Base-by-base conservation (phyloP, 2,329 filamentous ascomycete species). In the Colletotrichum tabaci region DNA sequence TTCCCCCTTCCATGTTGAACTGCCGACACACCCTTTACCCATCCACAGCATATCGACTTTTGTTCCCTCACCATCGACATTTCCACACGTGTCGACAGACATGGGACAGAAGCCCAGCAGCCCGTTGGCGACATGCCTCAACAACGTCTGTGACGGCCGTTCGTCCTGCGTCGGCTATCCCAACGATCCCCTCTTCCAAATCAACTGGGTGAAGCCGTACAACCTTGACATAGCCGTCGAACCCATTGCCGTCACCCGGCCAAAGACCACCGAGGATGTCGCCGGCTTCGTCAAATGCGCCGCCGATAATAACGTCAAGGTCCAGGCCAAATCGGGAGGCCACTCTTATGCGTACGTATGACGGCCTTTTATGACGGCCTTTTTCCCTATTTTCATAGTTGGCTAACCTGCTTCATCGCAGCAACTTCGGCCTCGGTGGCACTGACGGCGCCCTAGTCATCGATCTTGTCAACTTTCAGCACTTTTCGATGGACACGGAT, bases 281-380 rank as follows among this genome's bases (percentile, higher is more conserved):
- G 84, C 89, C 1, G 85, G 81, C 23, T 87, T 89, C 16, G 84
- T 92, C 49, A 85, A 87, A 61, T 92, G 90, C 76, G 90, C 90
- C 6, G 82, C 77, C 2, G 73, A 84, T 30, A 81, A 83, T 68
- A 80, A 81, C 7, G 79, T 88, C 63, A 87, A 88, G 74, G 88
- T 92, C 0, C 89, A 92, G 76, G 87, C 90, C 26, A 88, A 85
- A 74, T 90, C 89, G 2, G 91, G 90, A 4, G 91, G 91, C 0
- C 91, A 92, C 75, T 92, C 89, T 0, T 93, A 90, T 73, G 90
- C 83, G 87, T 88, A 77, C 75, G 85, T 72, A 7, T 44, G 53
- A 16, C 49, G 23, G 13, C n/a, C 10, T 50, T 38, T 49, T 44
- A 7, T 44, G 53, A 16, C 49, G 23, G 13, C n/a, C 10, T 50